Evolutionary conservation across 768 basidiomycete species (phyloP).

Genomic region (Lyophyllum shimeji): DNA sequence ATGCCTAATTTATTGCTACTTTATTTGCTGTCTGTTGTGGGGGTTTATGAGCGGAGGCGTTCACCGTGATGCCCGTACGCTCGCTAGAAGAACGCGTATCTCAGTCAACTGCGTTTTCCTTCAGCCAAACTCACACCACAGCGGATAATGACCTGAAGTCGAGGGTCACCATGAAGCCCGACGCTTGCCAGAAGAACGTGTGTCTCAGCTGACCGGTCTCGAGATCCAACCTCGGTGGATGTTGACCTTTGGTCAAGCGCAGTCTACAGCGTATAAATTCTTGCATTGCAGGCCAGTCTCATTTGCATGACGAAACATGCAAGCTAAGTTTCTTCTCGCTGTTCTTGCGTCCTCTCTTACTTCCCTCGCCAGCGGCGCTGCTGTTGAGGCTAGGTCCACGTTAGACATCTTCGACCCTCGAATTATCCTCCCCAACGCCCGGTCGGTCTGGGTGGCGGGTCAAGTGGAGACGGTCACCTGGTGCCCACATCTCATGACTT

Average conservation of each 20-base stretch:
- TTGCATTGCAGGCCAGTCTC: background rate
- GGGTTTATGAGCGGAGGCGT: background rate
- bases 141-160: background rate
- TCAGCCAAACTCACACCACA: background rate
- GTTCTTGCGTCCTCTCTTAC: background rate
- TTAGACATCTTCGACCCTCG: conserved; percentile 28
- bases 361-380: conserved; percentile 24
- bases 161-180: too few relatives aligned
- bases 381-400: conserved; percentile 1
- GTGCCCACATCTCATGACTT: conserved; percentile 17
- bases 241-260: too few relatives aligned
- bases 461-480: conserved; percentile 25
- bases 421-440: conserved; percentile 25
- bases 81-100: background rate
- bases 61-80: background rate
- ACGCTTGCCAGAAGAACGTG: too few relatives aligned
- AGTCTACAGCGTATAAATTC: background rate
- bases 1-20: conserved; percentile 1
- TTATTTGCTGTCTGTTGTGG: background rate
- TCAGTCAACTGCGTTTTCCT: too few relatives aligned
- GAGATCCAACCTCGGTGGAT: too few relatives aligned
- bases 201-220: too few relatives aligned
- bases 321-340: conserved; percentile 14
- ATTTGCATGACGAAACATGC: background rate
- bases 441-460: conserved; percentile 27